phyloP scores from a whole-genome alignment of 2,329 filamentous ascomycete species.

The Exophiala bonariae region DNA sequence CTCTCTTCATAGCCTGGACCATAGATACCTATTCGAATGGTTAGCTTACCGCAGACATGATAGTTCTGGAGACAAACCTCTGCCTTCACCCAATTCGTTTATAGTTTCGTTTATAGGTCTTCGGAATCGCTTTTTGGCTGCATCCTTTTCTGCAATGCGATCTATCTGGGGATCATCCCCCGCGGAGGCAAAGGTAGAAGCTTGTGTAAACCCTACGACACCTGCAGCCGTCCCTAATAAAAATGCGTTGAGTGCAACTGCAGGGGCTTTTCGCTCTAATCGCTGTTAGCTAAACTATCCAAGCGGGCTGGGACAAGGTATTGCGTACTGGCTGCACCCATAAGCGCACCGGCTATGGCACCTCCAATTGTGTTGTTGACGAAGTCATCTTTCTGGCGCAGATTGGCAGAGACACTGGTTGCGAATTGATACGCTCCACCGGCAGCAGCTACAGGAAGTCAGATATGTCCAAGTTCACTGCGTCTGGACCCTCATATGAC shows the following conservation, averaged over 20 bases:
- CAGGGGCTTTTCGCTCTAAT: slow-evolving; percentile 65
- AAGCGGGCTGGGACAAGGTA: slow-evolving; percentile 2
- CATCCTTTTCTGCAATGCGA: slow-evolving; percentile 72
- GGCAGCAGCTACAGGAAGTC: slow-evolving; percentile 59
- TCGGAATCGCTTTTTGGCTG: slow-evolving; percentile 70
- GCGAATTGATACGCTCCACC: slow-evolving; percentile 78
- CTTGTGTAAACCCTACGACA: slow-evolving; percentile 68
- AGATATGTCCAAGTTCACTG: slow-evolving; percentile 7
- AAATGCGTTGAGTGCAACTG: slow-evolving; percentile 68
- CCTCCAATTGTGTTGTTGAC: slow-evolving; percentile 75
- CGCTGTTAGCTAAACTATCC: slow-evolving; percentile 19
- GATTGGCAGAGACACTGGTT: slow-evolving; percentile 74
- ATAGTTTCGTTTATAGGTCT: slow-evolving; percentile 77
- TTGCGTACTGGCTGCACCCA: slow-evolving; percentile 71
- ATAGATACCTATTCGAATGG: slow-evolving; percentile 64
- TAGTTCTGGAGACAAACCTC: slow-evolving; percentile 60
- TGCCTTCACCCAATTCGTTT: slow-evolving; percentile 78
- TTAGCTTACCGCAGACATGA: slow-evolving; percentile 3
- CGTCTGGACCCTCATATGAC: not conserved
- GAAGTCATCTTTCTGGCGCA: slow-evolving; percentile 79
- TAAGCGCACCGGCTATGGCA: slow-evolving; percentile 70
- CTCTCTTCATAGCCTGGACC: slow-evolving; percentile 82
- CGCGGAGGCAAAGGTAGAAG: slow-evolving; percentile 55
- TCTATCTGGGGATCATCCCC: slow-evolving; percentile 56
- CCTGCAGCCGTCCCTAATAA: slow-evolving; percentile 59